Evolutionary conservation across 2,329 filamentous ascomycete genomes (phyloP), one percentile per base, ranked within the genome.

Genomic region (Sclerotinia spermophila): DNA sequence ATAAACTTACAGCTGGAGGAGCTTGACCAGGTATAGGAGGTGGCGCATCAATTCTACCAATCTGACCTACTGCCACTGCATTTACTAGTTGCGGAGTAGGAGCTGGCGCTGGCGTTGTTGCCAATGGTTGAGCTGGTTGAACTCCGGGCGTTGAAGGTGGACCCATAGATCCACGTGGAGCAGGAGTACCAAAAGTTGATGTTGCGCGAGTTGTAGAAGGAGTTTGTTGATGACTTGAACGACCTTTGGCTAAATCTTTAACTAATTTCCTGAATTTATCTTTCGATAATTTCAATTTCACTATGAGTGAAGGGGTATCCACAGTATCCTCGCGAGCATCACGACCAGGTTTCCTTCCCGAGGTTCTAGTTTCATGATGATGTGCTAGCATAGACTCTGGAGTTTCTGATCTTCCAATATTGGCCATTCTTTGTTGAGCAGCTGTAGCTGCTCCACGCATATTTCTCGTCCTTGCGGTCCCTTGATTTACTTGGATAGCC

Each of bases 361-460:
- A 90, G 11, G 87, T 89, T 76, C 94, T 85, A 1, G 91, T 87
- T 79, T 97, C 93, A 76, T 92, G 88, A 76, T 89, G 89, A 75
- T 90, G 90, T 75, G 86, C 83, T 69, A 84, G 86, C 7, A 89
- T 86, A 15, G 90, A 84, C 79, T 98, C 96, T 4, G 96, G 96
- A 0, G 96, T 98, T 79, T 94, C 92, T 44, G 95, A 97, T 72
- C 96, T 90, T 65, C 90, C 89, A 65, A 93, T 79, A 74, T 92
- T 91, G 48, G 90, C 90, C 88, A 98, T 95, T 70, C 94, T 91
- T 74, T 93, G 92, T 79, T 95, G 92, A 6, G 95, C 95, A 58
- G 91, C 92, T 38, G 90, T 90, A 24, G 95, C 95, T 24, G 95
- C 95, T 68, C 93, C 94, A 70, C 95, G 90, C 87, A 97, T 94